Base-by-base conservation (phyloP, 495 filamentous ascomycete genomes). In the Poronia punctata region DNA sequence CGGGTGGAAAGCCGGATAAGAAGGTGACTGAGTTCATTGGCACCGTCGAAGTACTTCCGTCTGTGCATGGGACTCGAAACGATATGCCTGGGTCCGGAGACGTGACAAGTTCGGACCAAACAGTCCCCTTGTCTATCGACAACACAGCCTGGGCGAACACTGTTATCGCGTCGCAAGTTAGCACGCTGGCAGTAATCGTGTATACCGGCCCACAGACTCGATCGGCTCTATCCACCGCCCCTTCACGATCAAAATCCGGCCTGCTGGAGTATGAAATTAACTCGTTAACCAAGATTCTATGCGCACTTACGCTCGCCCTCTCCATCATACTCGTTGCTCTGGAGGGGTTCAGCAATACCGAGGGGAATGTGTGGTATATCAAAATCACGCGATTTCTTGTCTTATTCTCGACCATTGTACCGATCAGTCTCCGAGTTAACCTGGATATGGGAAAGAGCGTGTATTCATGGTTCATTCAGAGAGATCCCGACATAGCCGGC, bases 121-220 rank as follows among this genome's bases (percentile, higher is more conserved):
- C 82, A 7, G 73, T 82, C 2, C 79, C 90, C 1, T 69, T 99
- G 27, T 85, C 78, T 3, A 95, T 97, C 45, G 93, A 99, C 64
- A 96, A 97, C 54, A 99, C 93, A 8, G 90, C 93, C 3, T 99
- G 93, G 93, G 88, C 89, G 11, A 99, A 97, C 53, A 99, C 93
- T 3, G 84, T 99, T 21, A 81, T 99, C 38, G 93, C 93, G 2
- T 94, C 87, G 3, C 92, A 89, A 57, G 88, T 82, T 1, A 83
- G 79, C 5, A 89, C 88, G 0, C 72, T 90, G 15, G 90, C 90
- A 4, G 86, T 84, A 1, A 83, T 99, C 32, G 72, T 97, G 18
- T 99, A 97, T 57, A 97, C 92, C 5, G 93, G 93, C 2, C 80
- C 86, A 2, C 87, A 99, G 61, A 99, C 93, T 2, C 82, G 93